phyloP scores from a whole-genome alignment of 2,329 filamentous ascomycete species.

The Sporothrix dimorphospora region DNA sequence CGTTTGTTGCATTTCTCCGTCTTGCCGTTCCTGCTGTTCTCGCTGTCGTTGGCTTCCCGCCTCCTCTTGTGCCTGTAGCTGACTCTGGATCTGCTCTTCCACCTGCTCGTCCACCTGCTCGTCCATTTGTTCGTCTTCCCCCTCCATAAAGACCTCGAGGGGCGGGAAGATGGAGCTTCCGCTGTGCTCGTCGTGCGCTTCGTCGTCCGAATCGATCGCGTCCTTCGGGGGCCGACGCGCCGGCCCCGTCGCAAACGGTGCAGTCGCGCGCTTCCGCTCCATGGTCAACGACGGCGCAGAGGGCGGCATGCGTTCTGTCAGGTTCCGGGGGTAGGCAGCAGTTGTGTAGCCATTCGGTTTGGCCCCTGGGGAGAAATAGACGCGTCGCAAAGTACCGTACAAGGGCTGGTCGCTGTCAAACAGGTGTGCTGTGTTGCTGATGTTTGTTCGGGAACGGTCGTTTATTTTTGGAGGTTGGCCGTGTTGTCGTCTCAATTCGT shows the following conservation, averaged over 20 bases:
- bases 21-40: neutral
- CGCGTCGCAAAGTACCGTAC: neutral
- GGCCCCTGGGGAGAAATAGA: neutral
- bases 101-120: neutral
- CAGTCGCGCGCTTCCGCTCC: slow-evolving; percentile 12
- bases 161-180: slow-evolving; percentile 4
- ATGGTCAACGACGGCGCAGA: neutral
- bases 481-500: neutral
- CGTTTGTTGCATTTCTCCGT: neutral
- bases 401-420: neutral
- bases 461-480: neutral
- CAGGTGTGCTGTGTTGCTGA: neutral
- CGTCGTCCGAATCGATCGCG: neutral
- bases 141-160: neutral
- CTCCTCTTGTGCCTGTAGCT: neutral
- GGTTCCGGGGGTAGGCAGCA: neutral
- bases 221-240: neutral
- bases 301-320: neutral
- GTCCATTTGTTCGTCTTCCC: neutral
- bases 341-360: neutral
- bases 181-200: neutral
- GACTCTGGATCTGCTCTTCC: neutral
- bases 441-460: neutral
- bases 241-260: slow-evolving; percentile 10
- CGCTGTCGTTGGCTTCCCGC: neutral